These are phyloP conservation scores for Pythium brachiatum DNA, from an alignment of 352 stramenopile genomes.

Conservation along the genomic window DNA sequence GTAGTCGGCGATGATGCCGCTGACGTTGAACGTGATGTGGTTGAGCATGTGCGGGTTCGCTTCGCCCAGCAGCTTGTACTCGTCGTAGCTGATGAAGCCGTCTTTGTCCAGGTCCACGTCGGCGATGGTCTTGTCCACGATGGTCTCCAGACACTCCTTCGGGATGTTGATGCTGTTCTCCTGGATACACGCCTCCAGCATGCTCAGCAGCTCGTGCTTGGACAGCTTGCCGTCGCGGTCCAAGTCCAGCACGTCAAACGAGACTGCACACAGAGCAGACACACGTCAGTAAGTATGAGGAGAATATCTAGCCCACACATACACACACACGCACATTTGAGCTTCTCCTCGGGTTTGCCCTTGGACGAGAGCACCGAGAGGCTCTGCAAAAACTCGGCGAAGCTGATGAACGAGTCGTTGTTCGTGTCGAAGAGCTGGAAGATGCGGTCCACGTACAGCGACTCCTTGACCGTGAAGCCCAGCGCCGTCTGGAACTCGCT, in stretches of 20 bases:
- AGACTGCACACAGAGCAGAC: slow-evolving; percentile 47
- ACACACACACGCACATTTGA: slow-evolving; percentile 50
- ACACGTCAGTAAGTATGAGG: too few relatives aligned
- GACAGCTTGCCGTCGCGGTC: slow-evolving; percentile 75
- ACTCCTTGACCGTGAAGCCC: slow-evolving; percentile 77
- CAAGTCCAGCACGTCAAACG: slow-evolving; percentile 72
- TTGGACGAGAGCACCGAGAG: slow-evolving; percentile 75
- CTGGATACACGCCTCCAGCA: slow-evolving; percentile 69
- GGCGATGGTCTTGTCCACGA: slow-evolving; percentile 69
- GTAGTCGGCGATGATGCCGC: slow-evolving; percentile 67
- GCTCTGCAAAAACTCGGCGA: slow-evolving; percentile 73
- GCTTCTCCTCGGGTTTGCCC: slow-evolving; percentile 60
- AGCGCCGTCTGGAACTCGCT: slow-evolving; percentile 79
- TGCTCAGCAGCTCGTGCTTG: slow-evolving; percentile 62
- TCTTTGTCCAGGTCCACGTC: slow-evolving; percentile 66
- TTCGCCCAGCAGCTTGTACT: slow-evolving; percentile 58
- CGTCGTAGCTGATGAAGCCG: slow-evolving; percentile 74
- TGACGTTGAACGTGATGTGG: slow-evolving; percentile 82
- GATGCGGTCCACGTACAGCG: slow-evolving; percentile 79
- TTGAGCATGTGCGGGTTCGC: slow-evolving; percentile 75
- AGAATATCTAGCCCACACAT: too few relatives aligned
- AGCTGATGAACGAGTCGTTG: slow-evolving; percentile 78
- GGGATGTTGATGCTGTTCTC: slow-evolving; percentile 81
- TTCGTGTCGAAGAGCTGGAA: slow-evolving; percentile 82
- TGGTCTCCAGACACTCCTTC: slow-evolving; percentile 51